A percentile compares a stretch with the other conserved stretches of the same genome.
These are phyloP conservation scores for Phymatotrichopsis omnivora DNA, from an alignment of 2,329 filamentous ascomycete species.

Conservation along the genomic window DNA sequence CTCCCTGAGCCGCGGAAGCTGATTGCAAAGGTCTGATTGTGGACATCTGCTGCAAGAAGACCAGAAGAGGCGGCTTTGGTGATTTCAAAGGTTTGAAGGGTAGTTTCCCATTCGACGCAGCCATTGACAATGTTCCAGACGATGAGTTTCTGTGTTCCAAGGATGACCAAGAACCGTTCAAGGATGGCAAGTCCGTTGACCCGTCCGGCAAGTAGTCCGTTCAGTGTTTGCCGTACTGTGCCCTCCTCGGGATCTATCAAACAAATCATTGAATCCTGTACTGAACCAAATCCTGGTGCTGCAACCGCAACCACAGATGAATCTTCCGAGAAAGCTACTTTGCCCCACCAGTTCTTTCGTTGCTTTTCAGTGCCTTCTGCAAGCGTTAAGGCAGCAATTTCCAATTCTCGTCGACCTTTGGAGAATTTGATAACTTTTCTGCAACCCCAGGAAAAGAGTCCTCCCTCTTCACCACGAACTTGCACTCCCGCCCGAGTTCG, in stretches of 20 bases:
- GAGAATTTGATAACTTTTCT: conserved; percentile 47
- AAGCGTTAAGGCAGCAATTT: conserved; percentile 34
- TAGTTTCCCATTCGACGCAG: conserved; percentile 50
- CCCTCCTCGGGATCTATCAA: conserved; percentile 66
- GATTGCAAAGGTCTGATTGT: conserved; percentile 56
- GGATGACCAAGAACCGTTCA: conserved; percentile 61
- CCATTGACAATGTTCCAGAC: conserved; percentile 82
- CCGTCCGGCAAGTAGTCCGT: conserved; percentile 55
- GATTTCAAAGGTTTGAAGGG: conserved; percentile 15
- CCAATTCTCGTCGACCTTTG: conserved; percentile 32
- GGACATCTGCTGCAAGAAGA: conserved; percentile 61
- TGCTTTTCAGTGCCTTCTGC: conserved; percentile 12
- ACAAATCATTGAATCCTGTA: conserved; percentile 51
- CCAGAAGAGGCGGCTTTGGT: conserved; percentile 13
- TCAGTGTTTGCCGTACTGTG: conserved; percentile 53
- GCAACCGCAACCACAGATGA: conserved; percentile 71
- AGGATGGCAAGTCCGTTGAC: conserved; percentile 61
- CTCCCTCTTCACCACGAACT: conserved; percentile 40
- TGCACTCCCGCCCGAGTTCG: conserved; percentile 56
- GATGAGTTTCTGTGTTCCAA: conserved; percentile 57
- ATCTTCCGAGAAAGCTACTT: conserved; percentile 70
- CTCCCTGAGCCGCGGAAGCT: conserved; percentile 45
- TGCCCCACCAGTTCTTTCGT: conserved; percentile 39
- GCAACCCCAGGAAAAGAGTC: conserved; percentile 58
- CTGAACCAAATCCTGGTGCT: conserved; percentile 32